Conservation (phyloP, 73 alveolate genomes). For the Tetrahymena elliotti region DNA sequence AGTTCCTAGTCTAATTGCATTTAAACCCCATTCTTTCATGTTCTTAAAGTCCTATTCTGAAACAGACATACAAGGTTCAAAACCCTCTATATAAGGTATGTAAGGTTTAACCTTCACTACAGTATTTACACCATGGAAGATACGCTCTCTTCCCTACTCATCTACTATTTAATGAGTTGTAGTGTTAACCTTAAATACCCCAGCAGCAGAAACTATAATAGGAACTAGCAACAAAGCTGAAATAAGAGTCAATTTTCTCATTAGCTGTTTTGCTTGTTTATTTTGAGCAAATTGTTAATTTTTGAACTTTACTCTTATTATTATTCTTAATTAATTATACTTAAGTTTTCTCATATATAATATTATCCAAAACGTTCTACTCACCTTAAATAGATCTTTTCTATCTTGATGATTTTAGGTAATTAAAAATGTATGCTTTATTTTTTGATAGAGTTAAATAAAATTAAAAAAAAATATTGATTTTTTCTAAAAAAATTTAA, state of each 20-base stretch:
- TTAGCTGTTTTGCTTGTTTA: neutral
- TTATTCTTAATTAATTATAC: neutral
- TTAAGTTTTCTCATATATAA: neutral
- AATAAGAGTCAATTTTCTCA: neutral
- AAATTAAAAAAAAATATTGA: no score
- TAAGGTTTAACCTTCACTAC: constrained; percentile 31
- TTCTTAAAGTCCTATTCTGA: constrained; percentile 2
- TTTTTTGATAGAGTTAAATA: no score
- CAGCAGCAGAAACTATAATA: neutral
- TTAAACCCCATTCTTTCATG: constrained; percentile 24
- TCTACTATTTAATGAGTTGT: neutral
- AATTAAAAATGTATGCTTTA: no score
- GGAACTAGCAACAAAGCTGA: neutral
- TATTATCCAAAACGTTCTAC: neutral
- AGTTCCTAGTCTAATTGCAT: constrained; percentile 24
- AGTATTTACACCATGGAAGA: constrained; percentile 33
- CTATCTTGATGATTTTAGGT: neutral
- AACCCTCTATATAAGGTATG: constrained; percentile 1
- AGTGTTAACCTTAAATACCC: neutral
- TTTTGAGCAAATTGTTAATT: neutral
- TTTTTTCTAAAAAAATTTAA: no score
- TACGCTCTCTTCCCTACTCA: constrained; percentile 6
- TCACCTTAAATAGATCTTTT: neutral
- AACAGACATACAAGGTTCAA: constrained; percentile 30
- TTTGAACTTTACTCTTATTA: neutral